Percentiles rank a stretch among this genome's conserved stretches.
Evolutionary conservation across 805 yeast genomes (phyloP).

Genomic region (Pichia rugopelliculosa): DNA sequence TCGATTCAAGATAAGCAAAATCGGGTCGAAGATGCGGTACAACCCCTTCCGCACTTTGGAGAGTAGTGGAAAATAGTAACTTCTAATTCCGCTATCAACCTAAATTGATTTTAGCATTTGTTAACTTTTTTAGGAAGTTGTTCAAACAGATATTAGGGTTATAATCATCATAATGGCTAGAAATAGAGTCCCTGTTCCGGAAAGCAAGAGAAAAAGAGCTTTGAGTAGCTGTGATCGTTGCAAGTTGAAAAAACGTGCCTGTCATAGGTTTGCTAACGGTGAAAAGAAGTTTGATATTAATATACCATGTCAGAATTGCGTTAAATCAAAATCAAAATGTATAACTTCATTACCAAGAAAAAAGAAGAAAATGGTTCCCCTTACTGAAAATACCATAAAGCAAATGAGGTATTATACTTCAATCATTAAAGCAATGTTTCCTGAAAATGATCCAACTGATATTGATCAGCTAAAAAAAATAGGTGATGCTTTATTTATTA

Average conservation of each 20-base stretch:
- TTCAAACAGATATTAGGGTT: too few relatives aligned
- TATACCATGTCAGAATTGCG: slow-evolving; percentile 26
- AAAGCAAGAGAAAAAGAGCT: slow-evolving; percentile 19
- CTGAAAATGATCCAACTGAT: slow-evolving; percentile 31
- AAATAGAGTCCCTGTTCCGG: neutral
- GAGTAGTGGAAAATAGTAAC: neutral
- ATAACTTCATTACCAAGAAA: slow-evolving; percentile 28
- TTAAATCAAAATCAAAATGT: slow-evolving; percentile 22
- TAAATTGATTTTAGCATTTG: neutral
- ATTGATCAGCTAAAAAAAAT: slow-evolving; percentile 28
- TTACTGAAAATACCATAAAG: slow-evolving; percentile 27
- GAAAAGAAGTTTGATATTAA: slow-evolving; percentile 18
- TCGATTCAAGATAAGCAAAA: too few relatives aligned
- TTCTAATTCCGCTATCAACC: neutral
- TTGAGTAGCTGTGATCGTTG: slow-evolving; percentile 32
- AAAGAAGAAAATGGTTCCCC: slow-evolving; percentile 26
- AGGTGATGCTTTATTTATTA: slow-evolving; percentile 18
- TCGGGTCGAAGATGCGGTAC: too few relatives aligned
- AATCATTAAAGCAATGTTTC: slow-evolving; percentile 29
- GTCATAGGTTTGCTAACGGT: slow-evolving; percentile 22
- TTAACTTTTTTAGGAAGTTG: too few relatives aligned
- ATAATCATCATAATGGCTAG: neutral
- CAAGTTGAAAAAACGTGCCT: slow-evolving; percentile 29
- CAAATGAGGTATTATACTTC: slow-evolving; percentile 30
- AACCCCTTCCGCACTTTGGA: neutral